Base-by-base conservation (phyloP, 805 yeast genomes). In the Wickerhamomyces tratensis region DNA sequence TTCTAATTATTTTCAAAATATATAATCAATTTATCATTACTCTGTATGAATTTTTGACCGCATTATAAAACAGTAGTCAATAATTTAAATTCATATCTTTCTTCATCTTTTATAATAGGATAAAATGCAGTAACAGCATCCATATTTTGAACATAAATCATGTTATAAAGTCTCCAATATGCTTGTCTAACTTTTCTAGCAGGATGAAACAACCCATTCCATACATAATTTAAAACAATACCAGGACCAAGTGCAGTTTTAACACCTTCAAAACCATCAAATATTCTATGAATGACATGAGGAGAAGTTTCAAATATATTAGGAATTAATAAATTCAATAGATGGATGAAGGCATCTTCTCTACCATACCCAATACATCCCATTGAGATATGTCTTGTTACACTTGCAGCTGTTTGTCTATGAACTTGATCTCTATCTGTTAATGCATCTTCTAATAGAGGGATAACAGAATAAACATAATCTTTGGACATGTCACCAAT, bases 291-390 rank as follows among this genome's bases (percentile, higher is more conserved):
- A 43, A 89, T 88, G 12, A 89, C 97, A 61, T 93, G 99, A 0
- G 98, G 98, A 0, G 97, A 88, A 0, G 96, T 85, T 59, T 91
- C 99, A 57, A 77, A 88, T 2, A 93, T 68, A 58, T 93, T 93
- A 2, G 99, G 98, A 62, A 88, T 63, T 20, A 93, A 61, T 40
- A 89, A 67, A 57, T 93, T 87, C 54, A 93, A 64, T 45, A 80
- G 74, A 59, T 93, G 96, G 10, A 86, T 58, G 65, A 93, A 87
- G 0, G 87, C 85, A 49, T 82, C 94, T 50, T 86, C 95, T 43
- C 73, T 69, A 0, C 89, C 88, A 4, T 68, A 56, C 1, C 96
- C 96, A 26, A 72, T 64, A 54, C 91, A 79, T 14, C 88, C 82
- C 33, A 88, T 59, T 0, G 96, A 87, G 58, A 93, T 68, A 51